phyloP scores from a whole-genome alignment of 148 eudicot genomes.

The Simmondsia chinensis region DNA sequence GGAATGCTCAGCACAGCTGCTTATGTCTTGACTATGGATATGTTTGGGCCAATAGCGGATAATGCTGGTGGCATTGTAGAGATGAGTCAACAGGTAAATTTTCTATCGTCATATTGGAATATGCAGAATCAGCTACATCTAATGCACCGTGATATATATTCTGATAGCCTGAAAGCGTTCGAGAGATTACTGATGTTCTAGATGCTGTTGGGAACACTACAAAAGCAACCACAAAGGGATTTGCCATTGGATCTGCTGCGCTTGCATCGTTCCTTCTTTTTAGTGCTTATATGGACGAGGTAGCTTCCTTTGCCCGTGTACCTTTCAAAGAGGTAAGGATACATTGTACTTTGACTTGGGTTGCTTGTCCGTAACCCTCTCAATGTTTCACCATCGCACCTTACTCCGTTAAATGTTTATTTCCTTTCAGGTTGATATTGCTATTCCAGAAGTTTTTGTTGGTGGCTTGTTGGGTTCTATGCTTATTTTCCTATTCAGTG shows the following conservation, averaged over 20 bases:
- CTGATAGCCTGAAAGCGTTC: constrained; percentile 90
- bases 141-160: constrained; percentile 3
- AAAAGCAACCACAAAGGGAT: constrained; percentile 97
- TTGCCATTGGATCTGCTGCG: constrained; percentile 99
- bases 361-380: constrained; percentile 8
- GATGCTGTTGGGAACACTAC: constrained; percentile 99
- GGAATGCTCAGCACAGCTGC: constrained; percentile 99
- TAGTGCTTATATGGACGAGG: constrained; percentile 99
- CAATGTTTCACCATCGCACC: background rate
- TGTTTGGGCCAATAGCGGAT: constrained; percentile 99
- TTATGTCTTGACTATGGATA: constrained; percentile 98
- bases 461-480: constrained; percentile 97
- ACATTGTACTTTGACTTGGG: constrained; percentile 4
- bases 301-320: constrained; percentile 66
- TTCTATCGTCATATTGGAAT: constrained; percentile 3
- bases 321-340: constrained; percentile 68
- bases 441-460: constrained; percentile 92
- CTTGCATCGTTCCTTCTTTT: constrained; percentile 98
- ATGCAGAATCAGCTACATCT: constrained; percentile 3
- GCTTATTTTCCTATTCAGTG: constrained; percentile 96
- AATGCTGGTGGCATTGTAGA: constrained; percentile 99
- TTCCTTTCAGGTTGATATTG: constrained; percentile 80
- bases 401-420: background rate
- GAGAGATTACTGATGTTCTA: constrained; percentile 93
- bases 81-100: constrained; percentile 96